Conservation (phyloP, 2,329 filamentous ascomycete genomes). For the Laburnicola sp. region DNA sequence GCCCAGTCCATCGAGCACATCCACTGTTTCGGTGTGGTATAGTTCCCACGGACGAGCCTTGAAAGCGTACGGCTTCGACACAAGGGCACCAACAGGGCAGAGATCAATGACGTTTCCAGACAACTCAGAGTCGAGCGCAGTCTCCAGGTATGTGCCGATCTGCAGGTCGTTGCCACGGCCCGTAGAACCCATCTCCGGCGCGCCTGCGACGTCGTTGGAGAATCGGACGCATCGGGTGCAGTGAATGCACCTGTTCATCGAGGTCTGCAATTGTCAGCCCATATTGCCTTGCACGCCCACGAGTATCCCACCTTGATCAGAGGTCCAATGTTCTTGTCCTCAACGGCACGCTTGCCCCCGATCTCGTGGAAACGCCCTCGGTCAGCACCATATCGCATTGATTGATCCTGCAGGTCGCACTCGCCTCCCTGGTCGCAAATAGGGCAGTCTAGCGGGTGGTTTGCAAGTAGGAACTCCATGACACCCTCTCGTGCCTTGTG, state of each 20-base stretch:
- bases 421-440: conserved; percentile 99
- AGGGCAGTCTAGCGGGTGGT: conserved; percentile 93
- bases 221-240: conserved; percentile 98
- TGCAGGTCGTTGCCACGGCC: conserved; percentile 97
- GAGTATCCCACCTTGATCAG: conserved; percentile 70
- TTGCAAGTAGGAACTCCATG: conserved; percentile 97
- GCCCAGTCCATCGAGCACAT: conserved; percentile 88
- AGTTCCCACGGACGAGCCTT: conserved; percentile 95
- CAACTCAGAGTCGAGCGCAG: conserved; percentile 89
- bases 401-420: conserved; percentile 98
- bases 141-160: conserved; percentile 96
- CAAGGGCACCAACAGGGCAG: conserved; percentile 94
- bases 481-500: conserved; percentile 99
- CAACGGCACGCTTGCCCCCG: conserved; percentile 92
- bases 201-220: conserved; percentile 94
- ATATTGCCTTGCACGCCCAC: neutral
- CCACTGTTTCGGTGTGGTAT: conserved; percentile 92
- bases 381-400: conserved; percentile 97
- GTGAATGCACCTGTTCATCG: conserved; percentile 99
- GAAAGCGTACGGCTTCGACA: conserved; percentile 97
- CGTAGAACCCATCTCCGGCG: conserved; percentile 89
- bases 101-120: conserved; percentile 98
- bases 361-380: conserved; percentile 96
- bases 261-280: conserved; percentile 63
- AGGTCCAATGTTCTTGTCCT: conserved; percentile 99